These are phyloP conservation scores for Prosopis cineraria DNA, from an alignment of 306 rosid species.

Conservation along the genomic window DNA sequence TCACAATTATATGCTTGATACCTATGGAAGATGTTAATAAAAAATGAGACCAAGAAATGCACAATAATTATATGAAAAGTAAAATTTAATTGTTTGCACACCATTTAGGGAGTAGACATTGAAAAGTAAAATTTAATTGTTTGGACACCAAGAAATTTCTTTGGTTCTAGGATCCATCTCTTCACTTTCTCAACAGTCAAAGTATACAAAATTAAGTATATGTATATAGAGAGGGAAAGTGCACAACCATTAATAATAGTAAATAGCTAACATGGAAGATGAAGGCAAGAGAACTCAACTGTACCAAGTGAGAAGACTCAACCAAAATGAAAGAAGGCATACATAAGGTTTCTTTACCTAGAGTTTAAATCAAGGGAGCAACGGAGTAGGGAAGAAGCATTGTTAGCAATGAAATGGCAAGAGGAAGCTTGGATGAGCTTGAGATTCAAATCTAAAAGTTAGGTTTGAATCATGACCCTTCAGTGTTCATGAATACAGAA, in stretches of 20 bases:
- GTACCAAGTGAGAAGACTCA: too few relatives aligned
- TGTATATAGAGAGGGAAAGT: not conserved
- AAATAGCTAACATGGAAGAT: constrained; percentile 49
- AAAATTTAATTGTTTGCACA: constrained; percentile 10
- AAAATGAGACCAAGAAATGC: constrained; percentile 14
- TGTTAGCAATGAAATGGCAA: too few relatives aligned
- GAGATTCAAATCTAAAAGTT: too few relatives aligned
- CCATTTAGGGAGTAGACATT: constrained; percentile 77
- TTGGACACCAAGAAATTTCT: not conserved
- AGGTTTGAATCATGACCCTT: too few relatives aligned
- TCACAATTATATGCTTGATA: not conserved
- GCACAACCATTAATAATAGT: not conserved
- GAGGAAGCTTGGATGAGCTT: too few relatives aligned
- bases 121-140: constrained; percentile 34
- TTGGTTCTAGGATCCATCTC: not conserved
- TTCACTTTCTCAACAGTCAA: constrained; percentile 33
- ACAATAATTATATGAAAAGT: constrained; percentile 5
- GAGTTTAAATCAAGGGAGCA: too few relatives aligned
- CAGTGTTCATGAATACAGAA: too few relatives aligned
- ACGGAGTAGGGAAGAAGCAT: too few relatives aligned
- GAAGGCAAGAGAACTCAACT: too few relatives aligned
- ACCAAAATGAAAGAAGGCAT: too few relatives aligned
- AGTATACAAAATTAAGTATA: not conserved
- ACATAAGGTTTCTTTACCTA: too few relatives aligned
- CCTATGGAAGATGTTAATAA: not conserved